Base-by-base conservation (phyloP, 1,139 yeast species). In the Diutina pseudorugosa region DNA sequence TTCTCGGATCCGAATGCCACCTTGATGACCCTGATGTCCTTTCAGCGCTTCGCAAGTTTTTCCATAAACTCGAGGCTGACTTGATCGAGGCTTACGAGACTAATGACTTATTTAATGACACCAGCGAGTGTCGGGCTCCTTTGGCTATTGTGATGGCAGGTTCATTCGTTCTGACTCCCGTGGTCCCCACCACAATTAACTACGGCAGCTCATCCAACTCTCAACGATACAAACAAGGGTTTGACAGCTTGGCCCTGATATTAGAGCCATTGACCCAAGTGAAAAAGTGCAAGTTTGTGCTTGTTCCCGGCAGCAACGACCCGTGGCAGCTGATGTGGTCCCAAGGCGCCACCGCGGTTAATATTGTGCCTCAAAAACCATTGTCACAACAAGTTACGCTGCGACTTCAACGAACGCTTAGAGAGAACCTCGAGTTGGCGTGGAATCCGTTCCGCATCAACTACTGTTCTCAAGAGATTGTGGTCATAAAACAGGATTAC, bases 301-400 rank as follows among this genome's bases (percentile, higher is more conserved):
- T 93, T 55, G 72, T 91, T 0, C 97, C 98, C 0, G 98, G 98
- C 0, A 80, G 81, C 48, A 85, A 88, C 59, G 98, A 93, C 65
- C 97, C 97, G 0, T 93, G 98, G 98, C 83, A 83, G 50, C 81
- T 94, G 0, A 74, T 84, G 50, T 78, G 77, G 52, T 77, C 87
- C 0, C 72, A 84, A 47, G 94, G 94, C 2, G 64, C 72, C 9
- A 76, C 89, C 0, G 72, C 80, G 21, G 72, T 85, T 47, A 66
- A 77, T 11, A 62, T 76, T 33, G 78, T 88, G 72, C 98, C 98
- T 0, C 85, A 84, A 60, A 71, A 73, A 40, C 73, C 81, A 0
- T 75, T 93, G 3, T 96, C 98, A 0, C 70, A 72, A 25, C 67
- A 85, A 1, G 90, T 93, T 62, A 79, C 85, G 4, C 80, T 75